A percentile compares a stretch with the other conserved stretches of the same genome.
Conservation (phyloP, 2,329 filamentous ascomycete species). For the Trichoderma guizhouense region DNA sequence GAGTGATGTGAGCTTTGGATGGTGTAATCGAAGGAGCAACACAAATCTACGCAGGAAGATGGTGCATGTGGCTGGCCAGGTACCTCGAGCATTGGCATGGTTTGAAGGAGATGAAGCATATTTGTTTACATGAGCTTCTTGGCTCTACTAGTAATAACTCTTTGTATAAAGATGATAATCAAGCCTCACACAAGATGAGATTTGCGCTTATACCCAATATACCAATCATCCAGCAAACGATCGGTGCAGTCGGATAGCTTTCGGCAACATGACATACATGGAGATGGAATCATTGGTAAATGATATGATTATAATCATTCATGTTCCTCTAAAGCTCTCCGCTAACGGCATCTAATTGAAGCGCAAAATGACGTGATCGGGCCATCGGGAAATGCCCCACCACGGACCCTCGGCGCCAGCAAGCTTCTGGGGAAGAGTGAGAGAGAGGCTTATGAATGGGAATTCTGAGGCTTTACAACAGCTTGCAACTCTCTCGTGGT, state of each 20-base stretch:
- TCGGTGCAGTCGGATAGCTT: not conserved
- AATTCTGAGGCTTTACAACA: not conserved
- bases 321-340: not conserved
- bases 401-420: constrained; percentile 17
- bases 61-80: not conserved
- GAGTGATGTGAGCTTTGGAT: not conserved
- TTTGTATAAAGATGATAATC: not conserved
- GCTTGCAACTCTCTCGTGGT: not conserved
- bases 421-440: not conserved
- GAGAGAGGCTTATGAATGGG: not conserved
- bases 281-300: not conserved
- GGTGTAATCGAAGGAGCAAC: not conserved
- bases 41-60: not conserved
- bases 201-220: not conserved
- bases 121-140: not conserved
- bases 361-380: constrained; percentile 24
- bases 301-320: not conserved
- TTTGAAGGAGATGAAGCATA: not conserved
- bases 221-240: not conserved
- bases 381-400: constrained; percentile 15
- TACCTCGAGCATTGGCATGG: not conserved
- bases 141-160: not conserved
- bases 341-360: constrained; percentile 7
- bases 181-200: not conserved
- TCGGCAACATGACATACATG: not conserved